phyloP scores from a whole-genome alignment of 164 flowering plant species.

The Tetrastigma voinierianum region DNA sequence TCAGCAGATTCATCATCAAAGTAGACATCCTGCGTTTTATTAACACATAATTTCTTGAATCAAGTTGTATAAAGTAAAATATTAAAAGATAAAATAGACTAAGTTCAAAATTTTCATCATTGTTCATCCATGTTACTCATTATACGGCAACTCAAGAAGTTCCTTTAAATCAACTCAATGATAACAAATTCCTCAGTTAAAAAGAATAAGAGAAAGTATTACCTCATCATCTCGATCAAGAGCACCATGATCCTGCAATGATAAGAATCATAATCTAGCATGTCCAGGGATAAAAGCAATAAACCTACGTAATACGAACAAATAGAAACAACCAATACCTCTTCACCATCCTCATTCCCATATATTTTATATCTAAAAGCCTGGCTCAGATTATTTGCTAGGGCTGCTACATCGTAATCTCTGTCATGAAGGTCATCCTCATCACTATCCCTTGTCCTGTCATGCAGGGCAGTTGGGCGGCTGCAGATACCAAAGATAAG shows the following conservation, averaged over 20 bases:
- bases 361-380: conserved; percentile 78
- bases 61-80: not conserved
- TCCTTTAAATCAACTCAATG: not conserved
- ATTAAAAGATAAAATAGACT: not conserved
- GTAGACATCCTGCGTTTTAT: conserved; percentile 74
- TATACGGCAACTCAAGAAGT: not conserved
- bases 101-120: not conserved
- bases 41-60: not conserved
- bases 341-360: conserved; percentile 73
- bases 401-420: conserved; percentile 90
- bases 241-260: conserved; percentile 65
- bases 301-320: not conserved
- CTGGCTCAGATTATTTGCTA: conserved; percentile 84
- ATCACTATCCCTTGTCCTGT: conserved; percentile 91
- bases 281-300: not conserved
- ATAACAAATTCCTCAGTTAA: not conserved
- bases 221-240: conserved; percentile 95
- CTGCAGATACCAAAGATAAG: conserved; percentile 38
- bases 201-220: conserved; percentile 13
- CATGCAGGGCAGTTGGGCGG: conserved; percentile 92
- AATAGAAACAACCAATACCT: conserved; percentile 43
- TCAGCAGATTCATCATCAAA: conserved; percentile 98
- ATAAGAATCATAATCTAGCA: conserved; percentile 9
- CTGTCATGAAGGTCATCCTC: conserved; percentile 91
- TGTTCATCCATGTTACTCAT: conserved; percentile 1